Evolutionary conservation across 139 green algal species (phyloP).

Genomic region (Zygnema cylindricum): DNA sequence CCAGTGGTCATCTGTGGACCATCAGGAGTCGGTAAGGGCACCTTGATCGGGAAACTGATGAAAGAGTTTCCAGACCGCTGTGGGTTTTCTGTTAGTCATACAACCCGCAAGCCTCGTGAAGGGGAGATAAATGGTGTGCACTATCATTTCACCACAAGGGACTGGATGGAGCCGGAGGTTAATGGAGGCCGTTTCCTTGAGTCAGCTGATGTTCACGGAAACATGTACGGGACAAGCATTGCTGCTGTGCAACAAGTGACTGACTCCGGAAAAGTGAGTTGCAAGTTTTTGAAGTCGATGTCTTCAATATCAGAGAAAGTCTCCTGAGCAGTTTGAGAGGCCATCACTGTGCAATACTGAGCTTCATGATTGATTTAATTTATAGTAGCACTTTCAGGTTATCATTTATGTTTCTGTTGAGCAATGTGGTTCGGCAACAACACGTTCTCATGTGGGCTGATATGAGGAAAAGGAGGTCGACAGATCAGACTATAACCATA

Average conservation of each 20-base stretch:
- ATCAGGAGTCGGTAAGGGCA: constrained; percentile 69
- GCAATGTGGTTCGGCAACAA: too few relatives aligned
- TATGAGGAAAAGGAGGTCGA: too few relatives aligned
- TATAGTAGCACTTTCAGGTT: too few relatives aligned
- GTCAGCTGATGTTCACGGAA: constrained; percentile 66
- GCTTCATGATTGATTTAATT: too few relatives aligned
- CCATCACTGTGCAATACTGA: too few relatives aligned
- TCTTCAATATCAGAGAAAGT: too few relatives aligned
- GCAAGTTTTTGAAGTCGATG: not conserved
- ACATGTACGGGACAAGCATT: constrained; percentile 68
- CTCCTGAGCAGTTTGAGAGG: too few relatives aligned
- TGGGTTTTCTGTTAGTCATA: constrained; percentile 68
- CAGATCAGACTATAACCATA: too few relatives aligned
- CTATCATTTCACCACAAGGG: constrained; percentile 65
- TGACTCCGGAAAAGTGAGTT: constrained; percentile 34
- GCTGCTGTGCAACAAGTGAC: constrained; percentile 60
- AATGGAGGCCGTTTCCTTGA: constrained; percentile 65
- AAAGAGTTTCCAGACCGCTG: constrained; percentile 58
- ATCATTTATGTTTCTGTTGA: too few relatives aligned
- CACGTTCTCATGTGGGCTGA: too few relatives aligned
- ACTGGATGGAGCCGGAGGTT: constrained; percentile 53
- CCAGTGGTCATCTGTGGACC: constrained; percentile 67
- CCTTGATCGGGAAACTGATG: constrained; percentile 64
- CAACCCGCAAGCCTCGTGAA: constrained; percentile 61
- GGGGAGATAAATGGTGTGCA: constrained; percentile 66